Evolutionary conservation across 345 rosid genomes (phyloP).

Genomic region (Aurinia saxatilis): DNA sequence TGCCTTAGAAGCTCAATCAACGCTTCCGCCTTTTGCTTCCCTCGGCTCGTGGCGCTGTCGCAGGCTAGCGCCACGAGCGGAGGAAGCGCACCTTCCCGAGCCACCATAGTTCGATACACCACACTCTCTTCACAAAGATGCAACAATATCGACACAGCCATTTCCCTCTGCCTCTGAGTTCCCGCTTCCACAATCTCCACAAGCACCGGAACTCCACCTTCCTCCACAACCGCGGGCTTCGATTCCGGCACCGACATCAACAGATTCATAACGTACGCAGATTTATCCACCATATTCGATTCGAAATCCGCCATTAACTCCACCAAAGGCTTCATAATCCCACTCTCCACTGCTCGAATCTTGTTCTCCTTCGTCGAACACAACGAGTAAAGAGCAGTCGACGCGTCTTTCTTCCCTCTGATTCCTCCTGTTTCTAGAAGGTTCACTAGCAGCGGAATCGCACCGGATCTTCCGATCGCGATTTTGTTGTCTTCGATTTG

Average conservation of each 20-base stretch:
- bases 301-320: constrained; percentile 94
- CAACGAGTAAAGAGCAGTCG: constrained; percentile 78
- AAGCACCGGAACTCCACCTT: constrained; percentile 88
- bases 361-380: constrained; percentile 83
- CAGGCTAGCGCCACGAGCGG: constrained; percentile 73
- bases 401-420: constrained; percentile 90
- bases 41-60: constrained; percentile 70
- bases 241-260: constrained; percentile 59
- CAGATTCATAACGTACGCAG: constrained; percentile 59
- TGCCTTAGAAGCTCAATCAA: constrained; percentile 76
- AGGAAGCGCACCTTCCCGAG: constrained; percentile 93
- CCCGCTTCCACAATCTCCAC: constrained; percentile 89
- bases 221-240: constrained; percentile 62
- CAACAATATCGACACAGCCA: constrained; percentile 57
- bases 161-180: constrained; percentile 81
- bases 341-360: constrained; percentile 63
- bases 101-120: constrained; percentile 61
- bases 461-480: constrained; percentile 92
- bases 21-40: constrained; percentile 79
- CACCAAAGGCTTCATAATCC: constrained; percentile 74
- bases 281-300: constrained; percentile 95
- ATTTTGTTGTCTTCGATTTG: constrained; percentile 73
- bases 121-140: constrained; percentile 67
- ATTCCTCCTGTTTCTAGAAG: constrained; percentile 62
- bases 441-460: constrained; percentile 59